phyloP scores from a whole-genome alignment of 1,139 yeast genomes.

The Candida glucosophila region DNA sequence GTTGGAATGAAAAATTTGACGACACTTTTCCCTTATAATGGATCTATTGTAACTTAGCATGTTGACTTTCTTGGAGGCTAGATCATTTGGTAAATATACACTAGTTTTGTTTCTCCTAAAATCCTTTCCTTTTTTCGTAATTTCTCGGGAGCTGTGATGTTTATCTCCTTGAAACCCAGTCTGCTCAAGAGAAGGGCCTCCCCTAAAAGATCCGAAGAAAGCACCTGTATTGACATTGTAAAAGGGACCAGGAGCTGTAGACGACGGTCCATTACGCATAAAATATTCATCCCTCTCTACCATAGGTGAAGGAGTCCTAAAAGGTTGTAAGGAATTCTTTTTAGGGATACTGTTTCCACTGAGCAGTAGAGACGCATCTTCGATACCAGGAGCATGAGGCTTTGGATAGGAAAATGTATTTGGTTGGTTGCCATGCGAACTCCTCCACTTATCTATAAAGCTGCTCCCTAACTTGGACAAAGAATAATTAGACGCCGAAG shows the following conservation, averaged over 20 bases:
- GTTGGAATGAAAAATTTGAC: constrained; percentile 17
- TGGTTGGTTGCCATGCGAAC: constrained; percentile 12
- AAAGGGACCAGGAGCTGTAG: constrained; percentile 12
- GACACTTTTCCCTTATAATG: constrained; percentile 19
- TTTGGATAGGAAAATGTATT: constrained; percentile 1
- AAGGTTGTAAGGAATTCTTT: constrained; percentile 21
- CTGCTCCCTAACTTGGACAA: constrained; percentile 36
- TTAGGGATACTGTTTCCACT: too few species aligned
- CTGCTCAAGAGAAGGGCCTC: too few species aligned
- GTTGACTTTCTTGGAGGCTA: constrained; percentile 11
- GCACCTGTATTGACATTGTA: constrained; percentile 37
- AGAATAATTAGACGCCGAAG: constrained; percentile 32
- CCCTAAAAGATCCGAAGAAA: constrained; percentile 29
- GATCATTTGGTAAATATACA: constrained; percentile 15
- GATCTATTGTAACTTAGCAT: constrained; percentile 15
- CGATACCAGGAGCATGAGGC: not conserved
- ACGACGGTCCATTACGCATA: constrained; percentile 13
- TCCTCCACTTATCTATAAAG: constrained; percentile 40
- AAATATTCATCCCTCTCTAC: constrained; percentile 37
- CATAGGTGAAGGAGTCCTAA: constrained; percentile 41
- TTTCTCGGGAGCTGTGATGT: too few species aligned
- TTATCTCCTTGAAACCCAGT: too few species aligned
- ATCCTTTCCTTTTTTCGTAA: constrained; percentile 7
- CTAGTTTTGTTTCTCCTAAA: constrained; percentile 22
- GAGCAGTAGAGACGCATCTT: too few species aligned